Conservation (phyloP, 768 basidiomycete genomes). For the Russula brevipes region DNA sequence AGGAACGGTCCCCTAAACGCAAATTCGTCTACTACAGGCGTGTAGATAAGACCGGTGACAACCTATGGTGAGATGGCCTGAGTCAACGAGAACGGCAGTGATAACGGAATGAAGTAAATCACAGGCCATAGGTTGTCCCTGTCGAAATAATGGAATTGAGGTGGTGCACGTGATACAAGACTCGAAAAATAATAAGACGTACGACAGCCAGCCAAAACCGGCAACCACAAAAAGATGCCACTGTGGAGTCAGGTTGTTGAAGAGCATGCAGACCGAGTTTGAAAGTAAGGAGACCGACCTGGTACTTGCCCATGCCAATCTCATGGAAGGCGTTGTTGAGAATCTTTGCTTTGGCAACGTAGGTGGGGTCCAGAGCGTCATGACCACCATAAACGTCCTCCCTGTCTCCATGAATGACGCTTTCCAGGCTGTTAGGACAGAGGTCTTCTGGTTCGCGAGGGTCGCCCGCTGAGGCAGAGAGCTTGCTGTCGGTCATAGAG, state of each 20-base stretch:
- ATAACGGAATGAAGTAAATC: constrained; percentile 22
- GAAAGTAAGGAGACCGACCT: constrained; percentile 32
- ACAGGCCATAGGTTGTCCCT: constrained; percentile 77
- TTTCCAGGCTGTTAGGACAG: neutral
- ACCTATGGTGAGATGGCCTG: constrained; percentile 36
- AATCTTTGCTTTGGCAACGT: constrained; percentile 45
- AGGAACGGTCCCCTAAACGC: constrained; percentile 54
- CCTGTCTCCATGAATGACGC: neutral
- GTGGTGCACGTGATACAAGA: neutral
- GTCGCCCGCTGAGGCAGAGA: neutral
- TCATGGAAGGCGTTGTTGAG: constrained; percentile 46
- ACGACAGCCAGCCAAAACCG: constrained; percentile 76
- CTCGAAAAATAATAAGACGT: constrained; percentile 28
- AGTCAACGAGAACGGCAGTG: neutral
- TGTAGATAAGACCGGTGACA: constrained; percentile 60
- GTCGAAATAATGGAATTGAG: neutral
- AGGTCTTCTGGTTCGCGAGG: neutral
- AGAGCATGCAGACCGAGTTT: neutral
- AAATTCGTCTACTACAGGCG: constrained; percentile 63
- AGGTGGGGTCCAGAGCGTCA: constrained; percentile 38
- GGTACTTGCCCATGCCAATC: constrained; percentile 55
- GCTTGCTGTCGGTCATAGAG: constrained; percentile 11
- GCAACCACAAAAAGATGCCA: constrained; percentile 59
- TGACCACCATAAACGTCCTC: constrained; percentile 6
- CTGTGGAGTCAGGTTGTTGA: constrained; percentile 31